Evolutionary conservation across 2,329 filamentous ascomycete species (phyloP), one percentile per base, ranked within the genome.

Genomic region (Ophiobolus disseminans): DNA sequence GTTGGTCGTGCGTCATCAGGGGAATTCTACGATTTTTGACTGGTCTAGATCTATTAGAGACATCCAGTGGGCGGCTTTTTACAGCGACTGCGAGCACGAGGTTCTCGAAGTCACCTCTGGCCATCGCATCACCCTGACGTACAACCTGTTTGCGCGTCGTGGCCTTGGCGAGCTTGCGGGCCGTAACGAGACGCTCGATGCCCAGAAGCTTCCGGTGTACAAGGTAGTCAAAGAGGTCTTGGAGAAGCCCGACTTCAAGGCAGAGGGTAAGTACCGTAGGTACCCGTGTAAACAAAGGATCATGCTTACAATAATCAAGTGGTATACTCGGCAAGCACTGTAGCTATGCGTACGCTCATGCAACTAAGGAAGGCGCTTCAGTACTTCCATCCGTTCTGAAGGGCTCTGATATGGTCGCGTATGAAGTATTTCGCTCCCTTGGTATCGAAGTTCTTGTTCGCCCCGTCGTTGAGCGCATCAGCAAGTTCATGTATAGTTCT

Each of bases 51-150:
- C 45, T 14, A 21, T 19, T 21, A 22, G 38, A 1, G 19, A 37
- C 8, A 58, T 75, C 38, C 58, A 73, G 17, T 83, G 80, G 80
- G 78, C 78, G 0, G 80, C 81, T 0, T 83, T 83, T 66, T 65
- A 80, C 57, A 73, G 74, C 44, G 78, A 82, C 58, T 82, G 78
- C 54, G 76, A 82, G 49, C 80, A 83, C 43, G 78, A 83, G 52
- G 76, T 83, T 1, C 57, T 76, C 0, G 73, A 78, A 11, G 76
- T 86, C 5, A 79, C 68, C 0, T 55, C 67, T 1, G 82, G 83
- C 0, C 74, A 86, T 47, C 78, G 81, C 0, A 52, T 86, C 13
- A 57, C 57, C 0, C 62, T 87, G 17, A 86, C 82, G 0, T 86
- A 86, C 68, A 86, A 86, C 31, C 46, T 87, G 1, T 84, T 76